Evolutionary conservation across 768 basidiomycete species (phyloP).

Genomic region (Boletellus ananas): DNA sequence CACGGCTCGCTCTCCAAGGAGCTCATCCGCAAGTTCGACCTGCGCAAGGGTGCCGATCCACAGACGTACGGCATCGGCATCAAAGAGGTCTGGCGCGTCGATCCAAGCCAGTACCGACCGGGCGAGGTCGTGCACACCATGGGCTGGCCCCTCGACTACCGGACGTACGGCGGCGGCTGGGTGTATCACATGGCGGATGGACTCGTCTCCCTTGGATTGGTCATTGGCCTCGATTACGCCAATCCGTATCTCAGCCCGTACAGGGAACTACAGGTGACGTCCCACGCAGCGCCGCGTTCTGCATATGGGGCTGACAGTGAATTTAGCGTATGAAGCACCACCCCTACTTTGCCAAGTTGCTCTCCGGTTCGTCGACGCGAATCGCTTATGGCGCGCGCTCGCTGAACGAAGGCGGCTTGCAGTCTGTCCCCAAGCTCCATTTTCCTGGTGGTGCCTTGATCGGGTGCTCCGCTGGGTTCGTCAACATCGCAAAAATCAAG

Average conservation of each 20-base stretch:
- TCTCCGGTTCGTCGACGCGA: slow-evolving; percentile 67
- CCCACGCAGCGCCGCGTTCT: neutral
- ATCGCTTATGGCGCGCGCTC: slow-evolving; percentile 89
- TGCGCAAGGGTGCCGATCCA: slow-evolving; percentile 64
- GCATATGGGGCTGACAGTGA: slow-evolving; percentile 2
- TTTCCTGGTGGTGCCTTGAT: slow-evolving; percentile 95
- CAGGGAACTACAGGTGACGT: slow-evolving; percentile 81
- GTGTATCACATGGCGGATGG: slow-evolving; percentile 94
- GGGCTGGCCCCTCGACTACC: slow-evolving; percentile 84
- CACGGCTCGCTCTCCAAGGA: slow-evolving; percentile 89
- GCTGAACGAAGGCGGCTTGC: slow-evolving; percentile 91
- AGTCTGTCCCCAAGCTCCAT: slow-evolving; percentile 79
- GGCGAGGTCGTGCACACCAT: slow-evolving; percentile 87
- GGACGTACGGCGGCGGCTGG: slow-evolving; percentile 86
- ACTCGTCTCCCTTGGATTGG: slow-evolving; percentile 85
- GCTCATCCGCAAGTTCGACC: slow-evolving; percentile 66
- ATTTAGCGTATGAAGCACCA: slow-evolving; percentile 90
- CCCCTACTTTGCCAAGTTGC: slow-evolving; percentile 80
- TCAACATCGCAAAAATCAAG: slow-evolving; percentile 97
- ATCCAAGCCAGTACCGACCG: slow-evolving; percentile 55
- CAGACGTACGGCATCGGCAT: slow-evolving; percentile 96
- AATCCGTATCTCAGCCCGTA: slow-evolving; percentile 94
- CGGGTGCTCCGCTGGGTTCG: slow-evolving; percentile 93
- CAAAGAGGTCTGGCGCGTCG: slow-evolving; percentile 96
- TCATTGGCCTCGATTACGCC: slow-evolving; percentile 90